Evolutionary conservation across 1,139 yeast species (phyloP).

Genomic region (Spathaspora sp.): DNA sequence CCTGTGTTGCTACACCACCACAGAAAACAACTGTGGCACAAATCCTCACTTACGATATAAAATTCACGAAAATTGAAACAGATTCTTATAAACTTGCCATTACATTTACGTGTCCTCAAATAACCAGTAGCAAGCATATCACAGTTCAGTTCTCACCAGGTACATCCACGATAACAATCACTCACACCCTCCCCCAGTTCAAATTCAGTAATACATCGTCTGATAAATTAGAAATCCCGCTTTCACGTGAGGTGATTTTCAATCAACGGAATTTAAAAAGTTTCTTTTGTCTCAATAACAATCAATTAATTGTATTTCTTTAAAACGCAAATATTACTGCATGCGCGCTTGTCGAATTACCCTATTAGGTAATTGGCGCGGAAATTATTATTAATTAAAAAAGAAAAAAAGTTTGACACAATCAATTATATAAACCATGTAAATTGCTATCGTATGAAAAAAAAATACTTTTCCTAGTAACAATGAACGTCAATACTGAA

Average conservation of each 20-base stretch:
- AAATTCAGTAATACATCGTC: conserved; percentile 2
- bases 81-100: conserved; percentile 6
- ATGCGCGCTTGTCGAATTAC: conserved; percentile 4
- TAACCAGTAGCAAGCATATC: conserved; percentile 1
- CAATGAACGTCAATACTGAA: conserved; percentile 26
- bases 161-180: conserved; percentile 3
- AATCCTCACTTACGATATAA: conserved; percentile 4
- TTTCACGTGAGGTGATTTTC: conserved; percentile 5
- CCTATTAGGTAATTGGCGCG: conserved; percentile 6
- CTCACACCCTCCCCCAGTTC: neutral
- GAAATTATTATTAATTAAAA: neutral
- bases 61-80: conserved; percentile 4
- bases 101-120: conserved; percentile 3
- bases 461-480: too few relatives aligned
- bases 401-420: neutral
- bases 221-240: conserved; percentile 7
- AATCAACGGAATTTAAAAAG: conserved; percentile 1
- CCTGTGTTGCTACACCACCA: neutral
- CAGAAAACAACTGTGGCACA: neutral
- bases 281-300: conserved; percentile 1
- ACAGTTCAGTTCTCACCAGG: conserved; percentile 4
- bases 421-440: neutral
- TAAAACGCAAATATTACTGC: neutral
- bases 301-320: conserved; percentile 5
- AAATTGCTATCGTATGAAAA: too few relatives aligned